Evolutionary conservation across 495 filamentous ascomycete species (phyloP).

Genomic region (Hypoxylon fuscum): DNA sequence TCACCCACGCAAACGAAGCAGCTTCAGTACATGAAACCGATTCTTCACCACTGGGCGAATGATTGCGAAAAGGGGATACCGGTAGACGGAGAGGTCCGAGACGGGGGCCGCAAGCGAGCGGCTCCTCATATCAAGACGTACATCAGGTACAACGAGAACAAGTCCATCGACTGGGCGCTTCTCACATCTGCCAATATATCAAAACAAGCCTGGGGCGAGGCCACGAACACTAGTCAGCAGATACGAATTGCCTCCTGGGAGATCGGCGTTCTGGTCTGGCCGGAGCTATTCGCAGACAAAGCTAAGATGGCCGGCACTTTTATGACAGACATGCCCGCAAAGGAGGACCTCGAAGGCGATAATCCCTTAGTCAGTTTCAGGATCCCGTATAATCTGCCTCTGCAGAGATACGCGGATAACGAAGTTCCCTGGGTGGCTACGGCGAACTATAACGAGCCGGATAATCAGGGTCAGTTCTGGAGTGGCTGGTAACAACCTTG

Average conservation of each 20-base stretch:
- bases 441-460: constrained; percentile 66
- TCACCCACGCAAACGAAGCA: constrained; percentile 76
- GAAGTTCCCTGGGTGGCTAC: constrained; percentile 86
- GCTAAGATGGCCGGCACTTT: constrained; percentile 77
- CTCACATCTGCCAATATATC: constrained; percentile 87
- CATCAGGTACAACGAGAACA: constrained; percentile 68
- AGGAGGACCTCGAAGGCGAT: constrained; percentile 11
- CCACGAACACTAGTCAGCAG: constrained; percentile 60
- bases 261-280: constrained; percentile 87
- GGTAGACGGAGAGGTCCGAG: constrained; percentile 23
- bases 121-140: constrained; percentile 95
- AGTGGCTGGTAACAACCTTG: neutral
- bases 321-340: constrained; percentile 60
- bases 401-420: constrained; percentile 66
- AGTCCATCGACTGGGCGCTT: constrained; percentile 84
- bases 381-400: constrained; percentile 85
- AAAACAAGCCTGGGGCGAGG: constrained; percentile 89
- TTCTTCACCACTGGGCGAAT: constrained; percentile 76
- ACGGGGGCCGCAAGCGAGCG: constrained; percentile 73
- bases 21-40: constrained; percentile 73
- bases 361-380: constrained; percentile 68
- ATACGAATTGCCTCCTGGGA: constrained; percentile 84
- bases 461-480: constrained; percentile 69
- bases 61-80: constrained; percentile 51
- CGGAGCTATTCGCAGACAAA: constrained; percentile 65